phyloP scores from a whole-genome alignment of 2,329 filamentous ascomycete species.

The Cytospora piceae region DNA sequence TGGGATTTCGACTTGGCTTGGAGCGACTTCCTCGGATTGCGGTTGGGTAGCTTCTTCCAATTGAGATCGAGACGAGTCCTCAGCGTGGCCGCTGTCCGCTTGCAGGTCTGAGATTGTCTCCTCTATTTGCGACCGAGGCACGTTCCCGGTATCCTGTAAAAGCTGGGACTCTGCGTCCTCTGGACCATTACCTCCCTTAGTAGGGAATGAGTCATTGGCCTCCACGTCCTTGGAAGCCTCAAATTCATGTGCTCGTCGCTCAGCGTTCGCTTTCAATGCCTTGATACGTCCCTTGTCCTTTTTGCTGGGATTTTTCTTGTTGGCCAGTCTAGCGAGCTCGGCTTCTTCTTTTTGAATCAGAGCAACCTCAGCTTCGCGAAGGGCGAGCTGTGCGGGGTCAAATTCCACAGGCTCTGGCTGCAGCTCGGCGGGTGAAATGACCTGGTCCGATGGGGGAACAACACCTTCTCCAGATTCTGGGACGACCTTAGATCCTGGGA shows the following conservation, averaged over 20 bases:
- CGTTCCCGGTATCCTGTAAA: background rate
- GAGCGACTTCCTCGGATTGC: background rate
- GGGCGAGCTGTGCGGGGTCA: slow-evolving; percentile 9
- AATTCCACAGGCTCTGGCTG: background rate
- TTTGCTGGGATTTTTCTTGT: slow-evolving; percentile 26
- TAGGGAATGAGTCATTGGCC: background rate
- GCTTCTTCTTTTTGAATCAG: slow-evolving; percentile 19
- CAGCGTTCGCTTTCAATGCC: slow-evolving; percentile 16
- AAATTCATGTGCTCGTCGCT: slow-evolving; percentile 23
- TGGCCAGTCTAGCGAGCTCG: slow-evolving; percentile 21
- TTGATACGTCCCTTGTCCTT: slow-evolving; percentile 28
- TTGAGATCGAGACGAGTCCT: slow-evolving; percentile 2
- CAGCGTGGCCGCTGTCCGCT: background rate
- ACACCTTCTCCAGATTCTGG: background rate
- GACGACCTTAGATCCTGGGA: background rate
- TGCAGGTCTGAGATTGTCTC: background rate
- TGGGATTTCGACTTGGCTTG: background rate
- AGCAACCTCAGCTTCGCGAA: slow-evolving; percentile 13
- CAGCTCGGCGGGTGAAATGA: background rate
- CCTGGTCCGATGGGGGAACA: background rate
- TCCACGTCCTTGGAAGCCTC: background rate
- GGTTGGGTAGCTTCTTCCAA: background rate
- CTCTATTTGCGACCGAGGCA: background rate
- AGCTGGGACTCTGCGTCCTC: background rate
- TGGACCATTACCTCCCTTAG: too few relatives aligned